A percentile compares a stretch with the other conserved stretches of the same genome.
Conservation (phyloP, 2,329 filamentous ascomycete species). For the Xylariaceae sp. region DNA sequence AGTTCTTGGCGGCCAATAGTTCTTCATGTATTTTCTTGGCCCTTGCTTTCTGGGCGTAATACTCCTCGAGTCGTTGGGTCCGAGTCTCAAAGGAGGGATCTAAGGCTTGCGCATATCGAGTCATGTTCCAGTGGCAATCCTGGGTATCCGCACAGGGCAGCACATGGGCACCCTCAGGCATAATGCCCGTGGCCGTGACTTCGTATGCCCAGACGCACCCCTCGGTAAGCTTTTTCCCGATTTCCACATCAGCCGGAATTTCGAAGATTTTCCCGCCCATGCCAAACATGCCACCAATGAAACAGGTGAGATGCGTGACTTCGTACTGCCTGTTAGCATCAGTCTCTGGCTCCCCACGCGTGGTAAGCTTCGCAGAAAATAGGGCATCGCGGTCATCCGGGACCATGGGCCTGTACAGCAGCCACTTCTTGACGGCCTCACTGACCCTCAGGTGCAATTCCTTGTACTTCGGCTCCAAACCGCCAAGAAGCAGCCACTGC, state of each 20-base stretch:
- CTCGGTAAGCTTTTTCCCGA: constrained; percentile 58
- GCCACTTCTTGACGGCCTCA: constrained; percentile 62
- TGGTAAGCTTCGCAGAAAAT: constrained; percentile 60
- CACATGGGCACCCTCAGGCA: constrained; percentile 53
- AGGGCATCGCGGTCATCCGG: constrained; percentile 64
- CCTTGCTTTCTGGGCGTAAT: constrained; percentile 32
- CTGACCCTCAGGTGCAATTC: constrained; percentile 65
- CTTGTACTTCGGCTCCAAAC: constrained; percentile 65
- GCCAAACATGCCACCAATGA: constrained; percentile 65
- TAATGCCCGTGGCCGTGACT: constrained; percentile 54
- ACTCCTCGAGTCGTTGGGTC: constrained; percentile 27
- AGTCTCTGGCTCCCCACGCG: constrained; percentile 38
- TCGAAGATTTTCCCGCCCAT: constrained; percentile 60
- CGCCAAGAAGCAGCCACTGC: constrained; percentile 71
- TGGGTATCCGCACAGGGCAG: constrained; percentile 44
- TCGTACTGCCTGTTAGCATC: constrained; percentile 51
- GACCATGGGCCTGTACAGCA: constrained; percentile 75
- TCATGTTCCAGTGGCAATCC: constrained; percentile 50
- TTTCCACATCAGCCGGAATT: constrained; percentile 54
- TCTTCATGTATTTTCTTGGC: constrained; percentile 34
- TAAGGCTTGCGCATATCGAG: constrained; percentile 44
- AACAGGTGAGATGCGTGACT: constrained; percentile 60
- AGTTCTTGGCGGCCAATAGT: constrained; percentile 6
- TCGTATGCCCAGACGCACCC: constrained; percentile 68
- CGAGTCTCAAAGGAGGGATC: constrained; percentile 44